Evolutionary conservation across 2,329 filamentous ascomycete species (phyloP).

Genomic region (Fusarium avenaceum): DNA sequence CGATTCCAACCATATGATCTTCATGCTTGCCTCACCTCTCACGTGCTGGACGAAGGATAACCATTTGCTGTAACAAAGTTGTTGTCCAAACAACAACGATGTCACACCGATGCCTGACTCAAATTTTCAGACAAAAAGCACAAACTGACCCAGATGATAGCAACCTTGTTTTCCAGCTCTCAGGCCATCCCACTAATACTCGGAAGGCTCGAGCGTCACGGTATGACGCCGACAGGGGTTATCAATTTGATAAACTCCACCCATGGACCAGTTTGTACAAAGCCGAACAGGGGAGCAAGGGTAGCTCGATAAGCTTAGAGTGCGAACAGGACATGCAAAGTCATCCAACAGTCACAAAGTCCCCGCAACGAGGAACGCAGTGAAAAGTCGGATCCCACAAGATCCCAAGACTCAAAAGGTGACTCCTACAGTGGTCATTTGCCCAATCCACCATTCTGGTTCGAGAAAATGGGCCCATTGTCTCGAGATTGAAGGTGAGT

Average conservation of each 20-base stretch:
- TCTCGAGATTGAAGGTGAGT: constrained; percentile 8
- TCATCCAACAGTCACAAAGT: constrained; percentile 19
- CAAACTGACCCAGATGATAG: background rate
- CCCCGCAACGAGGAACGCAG: constrained; percentile 7
- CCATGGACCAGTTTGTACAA: constrained; percentile 6
- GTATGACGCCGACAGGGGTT: constrained; percentile 11
- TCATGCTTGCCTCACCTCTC: background rate
- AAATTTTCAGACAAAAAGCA: background rate
- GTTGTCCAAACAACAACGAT: constrained; percentile 9
- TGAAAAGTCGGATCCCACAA: constrained; percentile 4
- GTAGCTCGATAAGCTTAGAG: constrained; percentile 30
- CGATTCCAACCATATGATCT: background rate
- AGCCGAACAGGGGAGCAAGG: constrained; percentile 19
- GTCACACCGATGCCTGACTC: background rate
- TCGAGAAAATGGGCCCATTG: constrained; percentile 8
- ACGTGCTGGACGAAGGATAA: constrained; percentile 1
- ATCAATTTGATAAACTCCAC: constrained; percentile 16
- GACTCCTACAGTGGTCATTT: background rate
- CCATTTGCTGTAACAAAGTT: background rate
- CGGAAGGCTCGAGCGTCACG: constrained; percentile 29
- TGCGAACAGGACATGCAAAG: constrained; percentile 26
- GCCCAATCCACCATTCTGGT: constrained; percentile 1
- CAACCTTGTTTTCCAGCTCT: constrained; percentile 17
- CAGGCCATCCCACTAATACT: constrained; percentile 5
- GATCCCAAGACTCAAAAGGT: constrained; percentile 17